phyloP scores from a whole-genome alignment of 257 asterid genomes.

The Solanum sitiens region DNA sequence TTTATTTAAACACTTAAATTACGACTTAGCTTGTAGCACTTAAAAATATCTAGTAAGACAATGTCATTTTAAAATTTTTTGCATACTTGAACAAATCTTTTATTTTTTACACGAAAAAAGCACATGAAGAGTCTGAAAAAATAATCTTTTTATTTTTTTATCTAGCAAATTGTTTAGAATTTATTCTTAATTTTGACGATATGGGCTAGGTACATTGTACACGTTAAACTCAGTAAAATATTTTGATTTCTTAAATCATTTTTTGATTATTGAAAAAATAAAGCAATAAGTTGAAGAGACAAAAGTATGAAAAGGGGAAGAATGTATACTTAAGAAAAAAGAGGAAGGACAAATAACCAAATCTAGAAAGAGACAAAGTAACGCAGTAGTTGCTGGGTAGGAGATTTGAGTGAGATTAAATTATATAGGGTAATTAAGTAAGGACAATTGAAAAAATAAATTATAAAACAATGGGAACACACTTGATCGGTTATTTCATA shows the following conservation, averaged over 20 bases:
- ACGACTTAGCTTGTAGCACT: background rate
- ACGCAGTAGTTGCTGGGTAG: background rate
- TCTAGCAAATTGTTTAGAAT: background rate
- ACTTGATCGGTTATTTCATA: background rate
- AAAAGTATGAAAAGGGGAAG: background rate
- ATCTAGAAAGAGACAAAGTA: background rate
- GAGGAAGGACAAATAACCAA: background rate
- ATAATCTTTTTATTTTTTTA: too few relatives aligned
- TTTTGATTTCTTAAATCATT: background rate
- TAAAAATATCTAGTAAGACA: too few relatives aligned
- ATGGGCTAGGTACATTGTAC: background rate
- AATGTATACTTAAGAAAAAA: too few relatives aligned
- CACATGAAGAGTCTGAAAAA: background rate
- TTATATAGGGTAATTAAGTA: background rate
- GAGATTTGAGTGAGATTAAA: background rate
- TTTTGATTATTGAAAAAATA: background rate
- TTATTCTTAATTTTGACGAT: background rate
- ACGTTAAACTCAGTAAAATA: background rate
- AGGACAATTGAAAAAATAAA: background rate
- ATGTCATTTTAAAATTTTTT: background rate
- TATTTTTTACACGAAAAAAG: background rate
- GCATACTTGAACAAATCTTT: too few relatives aligned
- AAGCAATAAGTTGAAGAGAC: background rate
- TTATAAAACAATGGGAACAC: too few relatives aligned
- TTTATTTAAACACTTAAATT: too few relatives aligned